Evolutionary conservation across 1,284 basidiomycete species (phyloP).

Genomic region (Austroboletus rostrupii): DNA sequence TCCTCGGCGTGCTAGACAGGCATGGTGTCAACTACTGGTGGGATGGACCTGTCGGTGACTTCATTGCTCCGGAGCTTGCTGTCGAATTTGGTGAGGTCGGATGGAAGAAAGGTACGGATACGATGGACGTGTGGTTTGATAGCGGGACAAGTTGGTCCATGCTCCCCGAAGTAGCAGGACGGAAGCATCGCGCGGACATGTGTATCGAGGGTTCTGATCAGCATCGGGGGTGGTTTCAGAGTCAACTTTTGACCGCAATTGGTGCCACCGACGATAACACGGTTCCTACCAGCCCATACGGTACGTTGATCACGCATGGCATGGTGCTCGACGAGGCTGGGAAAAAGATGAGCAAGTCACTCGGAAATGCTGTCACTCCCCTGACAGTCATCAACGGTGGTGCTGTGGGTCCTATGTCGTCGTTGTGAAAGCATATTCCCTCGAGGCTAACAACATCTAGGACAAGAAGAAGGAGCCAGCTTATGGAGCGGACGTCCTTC

Average conservation of each 20-base stretch:
- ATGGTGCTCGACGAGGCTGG: conserved; percentile 93
- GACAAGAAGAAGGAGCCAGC: conserved; percentile 68
- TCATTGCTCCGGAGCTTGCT: conserved; percentile 62
- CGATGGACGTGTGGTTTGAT: conserved; percentile 99
- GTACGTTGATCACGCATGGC: conserved; percentile 88
- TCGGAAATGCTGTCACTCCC: conserved; percentile 91
- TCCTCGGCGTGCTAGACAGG: conserved; percentile 68
- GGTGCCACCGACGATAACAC: conserved; percentile 40
- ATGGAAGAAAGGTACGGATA: conserved; percentile 84
- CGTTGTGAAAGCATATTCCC: neutral
- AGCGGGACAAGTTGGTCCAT: conserved; percentile 95
- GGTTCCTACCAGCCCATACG: conserved; percentile 64
- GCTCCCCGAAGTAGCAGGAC: conserved; percentile 39
- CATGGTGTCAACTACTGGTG: conserved; percentile 90
- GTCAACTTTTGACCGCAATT: conserved; percentile 83
- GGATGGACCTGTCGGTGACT: conserved; percentile 81
- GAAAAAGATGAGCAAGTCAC: conserved; percentile 98
- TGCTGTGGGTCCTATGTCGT: conserved; percentile 46
- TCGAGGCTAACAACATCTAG: conserved; percentile 34
- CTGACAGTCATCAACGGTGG: conserved; percentile 79
- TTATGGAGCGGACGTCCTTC: conserved; percentile 84
- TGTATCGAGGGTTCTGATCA: conserved; percentile 97
- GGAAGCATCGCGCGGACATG: conserved; percentile 69
- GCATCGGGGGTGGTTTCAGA: conserved; percentile 99
- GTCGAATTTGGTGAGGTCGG: conserved; percentile 40